A percentile compares a stretch with the other conserved stretches of the same genome.
phyloP scores from a whole-genome alignment of 306 rosid genomes.

The Vigna mungo region DNA sequence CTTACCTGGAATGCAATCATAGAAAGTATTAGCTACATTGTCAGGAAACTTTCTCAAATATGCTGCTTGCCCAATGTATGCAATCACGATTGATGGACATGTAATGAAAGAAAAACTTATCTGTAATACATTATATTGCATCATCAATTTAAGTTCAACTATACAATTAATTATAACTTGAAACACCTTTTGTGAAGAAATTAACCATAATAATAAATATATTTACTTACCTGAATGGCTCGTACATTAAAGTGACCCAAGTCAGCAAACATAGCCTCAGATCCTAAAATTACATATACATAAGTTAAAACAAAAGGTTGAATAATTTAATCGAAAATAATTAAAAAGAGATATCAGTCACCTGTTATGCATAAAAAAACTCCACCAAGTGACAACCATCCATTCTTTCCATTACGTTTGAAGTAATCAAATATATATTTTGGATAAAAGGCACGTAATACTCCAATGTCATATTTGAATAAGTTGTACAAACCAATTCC shows the following conservation, averaged over 20 bases:
- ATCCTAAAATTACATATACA: conserved; percentile 47
- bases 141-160: background rate
- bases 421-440: conserved; percentile 57
- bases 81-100: conserved; percentile 45
- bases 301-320: conserved; percentile 9
- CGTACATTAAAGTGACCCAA: conserved; percentile 82
- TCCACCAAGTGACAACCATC: conserved; percentile 61
- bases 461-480: conserved; percentile 53
- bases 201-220: conserved; percentile 38
- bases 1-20: conserved; percentile 51
- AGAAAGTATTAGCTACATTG: conserved; percentile 47
- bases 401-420: conserved; percentile 53
- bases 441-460: conserved; percentile 55
- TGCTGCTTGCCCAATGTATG: conserved; percentile 57
- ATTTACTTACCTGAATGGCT: conserved; percentile 70
- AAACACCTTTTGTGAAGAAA: too few species aligned
- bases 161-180: background rate
- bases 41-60: conserved; percentile 46
- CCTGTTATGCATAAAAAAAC: conserved; percentile 57
- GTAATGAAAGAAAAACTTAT: conserved; percentile 53
- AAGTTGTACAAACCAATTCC: conserved; percentile 58
- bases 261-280: conserved; percentile 97
- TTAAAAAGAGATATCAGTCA: background rate
- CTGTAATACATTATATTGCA: conserved; percentile 38
- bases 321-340: conserved; percentile 1